Evolutionary conservation across 2,329 filamentous ascomycete genomes (phyloP).

Genomic region (Diaporthe amygdali): DNA sequence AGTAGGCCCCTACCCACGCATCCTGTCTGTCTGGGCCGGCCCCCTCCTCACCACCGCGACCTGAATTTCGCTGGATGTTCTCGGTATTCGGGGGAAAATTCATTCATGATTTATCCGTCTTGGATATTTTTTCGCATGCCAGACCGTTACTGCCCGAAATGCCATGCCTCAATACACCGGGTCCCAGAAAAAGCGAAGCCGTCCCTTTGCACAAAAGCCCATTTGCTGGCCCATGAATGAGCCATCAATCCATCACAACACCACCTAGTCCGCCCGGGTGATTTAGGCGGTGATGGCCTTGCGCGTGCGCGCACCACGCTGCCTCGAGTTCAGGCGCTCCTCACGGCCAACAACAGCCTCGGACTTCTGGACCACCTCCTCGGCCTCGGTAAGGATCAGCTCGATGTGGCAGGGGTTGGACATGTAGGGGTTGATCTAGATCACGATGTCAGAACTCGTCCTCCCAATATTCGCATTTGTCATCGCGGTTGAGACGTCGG

Average conservation of each 20-base stretch:
- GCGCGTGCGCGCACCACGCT: slow-evolving; percentile 77
- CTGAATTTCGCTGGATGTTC: not conserved
- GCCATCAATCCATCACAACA: slow-evolving; percentile 39
- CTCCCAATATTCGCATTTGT: no score
- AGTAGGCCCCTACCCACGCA: not conserved
- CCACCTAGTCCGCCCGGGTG: slow-evolving; percentile 22
- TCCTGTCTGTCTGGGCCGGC: not conserved
- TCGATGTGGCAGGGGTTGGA: slow-evolving; percentile 99
- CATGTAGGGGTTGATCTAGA: slow-evolving; percentile 99
- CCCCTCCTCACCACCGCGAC: slow-evolving; percentile 3
- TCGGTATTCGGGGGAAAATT: slow-evolving; percentile 24
- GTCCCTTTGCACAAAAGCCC: slow-evolving; percentile 26
- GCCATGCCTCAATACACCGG: slow-evolving; percentile 28
- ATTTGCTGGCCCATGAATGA: slow-evolving; percentile 21
- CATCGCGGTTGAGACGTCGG: not conserved
- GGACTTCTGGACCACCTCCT: slow-evolving; percentile 94
- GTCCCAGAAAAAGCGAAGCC: slow-evolving; percentile 29
- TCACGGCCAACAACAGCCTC: slow-evolving; percentile 69
- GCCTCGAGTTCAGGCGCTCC: slow-evolving; percentile 82
- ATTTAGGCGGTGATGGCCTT: slow-evolving; percentile 70
- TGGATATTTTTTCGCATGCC: slow-evolving; percentile 26
- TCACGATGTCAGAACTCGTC: slow-evolving; percentile 32
- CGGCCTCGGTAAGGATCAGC: slow-evolving; percentile 97
- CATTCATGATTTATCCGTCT: slow-evolving; percentile 28
- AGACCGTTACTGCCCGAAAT: slow-evolving; percentile 28